Base-by-base conservation (phyloP, 345 rosid genomes). In the Pseudoturritis turrita region DNA sequence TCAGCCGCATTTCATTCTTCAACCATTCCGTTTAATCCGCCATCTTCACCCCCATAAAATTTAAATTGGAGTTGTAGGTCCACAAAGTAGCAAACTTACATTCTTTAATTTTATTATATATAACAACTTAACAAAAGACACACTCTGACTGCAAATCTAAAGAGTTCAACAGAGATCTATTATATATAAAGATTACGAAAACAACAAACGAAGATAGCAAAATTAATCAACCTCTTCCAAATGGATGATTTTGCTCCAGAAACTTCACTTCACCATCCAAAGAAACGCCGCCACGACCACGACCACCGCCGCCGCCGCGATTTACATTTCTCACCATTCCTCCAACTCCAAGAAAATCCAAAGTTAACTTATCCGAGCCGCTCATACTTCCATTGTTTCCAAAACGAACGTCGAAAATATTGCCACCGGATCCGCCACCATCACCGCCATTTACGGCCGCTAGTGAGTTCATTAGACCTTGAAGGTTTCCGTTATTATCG, bases 311-410 rank as follows among this genome's bases (percentile, higher is more conserved):
- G 21, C 45, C 62, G 14, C 83, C 70, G 45, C 75, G 79, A 26
- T 73, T 79, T 5, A 77, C 78, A 54, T 71, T 84, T 72, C 87
- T 82, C 52, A 81, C 78, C 79, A 81, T 79, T 54, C 87, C 88
- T 41, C 96, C 94, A 62, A 90, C 96, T 4, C 96, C 96, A 12
- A 90, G 88, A 76, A 90, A 90, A 70, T 90, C 96, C 69, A 89
- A 75, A 2, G 96, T 90, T 70, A 88, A 66, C 69, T 85, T 86
- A 62, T 87, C 93, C 4, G 88, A 83, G 7, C 83, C 85, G 2
- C 86, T 84, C 14, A 86, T 77, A 75, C 44, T 61, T 44, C 41
- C 64, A 63, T 55, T 76, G 53, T 63, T 63, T 37, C 75, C 75
- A 63, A 76, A 76, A 29, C 64, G 40, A 15, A 63, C 49, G 40